A percentile compares a stretch with the other conserved stretches of the same genome.
phyloP scores from a whole-genome alignment of 176 grass and related monocot species.

The Areca catechu region DNA sequence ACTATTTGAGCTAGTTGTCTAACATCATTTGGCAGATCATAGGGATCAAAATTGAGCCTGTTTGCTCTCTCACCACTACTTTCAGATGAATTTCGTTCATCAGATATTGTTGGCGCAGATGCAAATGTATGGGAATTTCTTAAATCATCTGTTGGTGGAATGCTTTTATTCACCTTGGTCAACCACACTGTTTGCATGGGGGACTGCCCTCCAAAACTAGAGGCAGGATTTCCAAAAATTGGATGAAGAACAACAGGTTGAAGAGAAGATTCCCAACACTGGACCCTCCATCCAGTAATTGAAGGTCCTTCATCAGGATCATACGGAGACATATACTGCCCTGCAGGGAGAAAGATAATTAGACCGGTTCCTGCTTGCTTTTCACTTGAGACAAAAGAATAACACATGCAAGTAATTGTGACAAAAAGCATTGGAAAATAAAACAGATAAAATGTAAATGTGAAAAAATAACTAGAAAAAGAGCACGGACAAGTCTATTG shows the following conservation, averaged over 20 bases:
- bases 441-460: too few relatives aligned
- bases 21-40: conserved; percentile 95
- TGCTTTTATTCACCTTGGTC: conserved; percentile 92
- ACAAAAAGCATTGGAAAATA: too few relatives aligned
- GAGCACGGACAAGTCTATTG: too few relatives aligned
- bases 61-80: conserved; percentile 84
- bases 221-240: conserved; percentile 86
- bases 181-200: conserved; percentile 97
- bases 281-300: conserved; percentile 96
- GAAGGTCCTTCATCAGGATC: conserved; percentile 99
- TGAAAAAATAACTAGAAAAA: too few relatives aligned
- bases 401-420: too few relatives aligned
- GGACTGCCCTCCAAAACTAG: conserved; percentile 60
- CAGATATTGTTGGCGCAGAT: conserved; percentile 55
- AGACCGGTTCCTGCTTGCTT: too few relatives aligned
- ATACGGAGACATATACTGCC: conserved; percentile 99
- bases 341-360: conserved; percentile 24
- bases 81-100: conserved; percentile 87
- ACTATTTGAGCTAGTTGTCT: conserved; percentile 96
- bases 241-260: conserved; percentile 98
- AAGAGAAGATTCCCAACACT: conserved; percentile 94
- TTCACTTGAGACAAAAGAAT: too few relatives aligned
- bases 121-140: conserved; percentile 70
- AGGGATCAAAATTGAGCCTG: conserved; percentile 90
- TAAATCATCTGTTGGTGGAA: conserved; percentile 86